Evolutionary conservation across 2,329 filamentous ascomycete species (phyloP), one percentile per base, ranked within the genome.

Genomic region (Penicillium capsulatum): DNA sequence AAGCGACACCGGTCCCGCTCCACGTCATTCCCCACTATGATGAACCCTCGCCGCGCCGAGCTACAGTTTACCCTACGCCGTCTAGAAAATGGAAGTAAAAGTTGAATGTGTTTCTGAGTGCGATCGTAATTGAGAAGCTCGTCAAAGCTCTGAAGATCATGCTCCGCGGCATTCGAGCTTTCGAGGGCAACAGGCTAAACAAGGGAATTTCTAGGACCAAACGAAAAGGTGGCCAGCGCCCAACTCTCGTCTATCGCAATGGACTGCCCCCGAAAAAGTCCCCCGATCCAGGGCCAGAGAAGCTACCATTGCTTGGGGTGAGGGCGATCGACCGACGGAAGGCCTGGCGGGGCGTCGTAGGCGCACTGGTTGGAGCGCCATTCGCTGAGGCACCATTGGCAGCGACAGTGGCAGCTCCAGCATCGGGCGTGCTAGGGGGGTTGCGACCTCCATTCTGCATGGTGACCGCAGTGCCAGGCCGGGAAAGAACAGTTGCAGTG

Each of bases 261-360:
- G 65, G 65, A 43, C 65, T 68, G 8, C 60, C 65, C 7, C 60
- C 54, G 44, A 67, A 66, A 35, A 68, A 62, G 42, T 67, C 65
- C 2, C 58, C 55, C 7, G 60, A 40, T 14, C 59, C 61, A n/a
- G 59, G 57, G 8, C 61, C 58, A 13, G 60, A 51, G 51, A 68
- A 69, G 17, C 55, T 67, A 30, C 63, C 64, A 45, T 66, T 68
- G 38, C 64, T 68, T 7, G 66, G 66, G 0, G 66, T 69, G 32
- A 69, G 47, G 17, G 66, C 65, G 40, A 66, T 63, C 3, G 65
- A 66, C 41, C 66, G 59, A 43, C 66, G 50, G 44, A 68, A 69
- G 15, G 55, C 61, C 48, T 68, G 66, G 15, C 65, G 56, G n/a
- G 66, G 66, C 3, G 66, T 69, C 13, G 63, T 53, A 9, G 66